These are phyloP conservation scores for Erythrobasidium hasegawianum DNA, from an alignment of 1,284 basidiomycete species.

Conservation along the genomic window DNA sequence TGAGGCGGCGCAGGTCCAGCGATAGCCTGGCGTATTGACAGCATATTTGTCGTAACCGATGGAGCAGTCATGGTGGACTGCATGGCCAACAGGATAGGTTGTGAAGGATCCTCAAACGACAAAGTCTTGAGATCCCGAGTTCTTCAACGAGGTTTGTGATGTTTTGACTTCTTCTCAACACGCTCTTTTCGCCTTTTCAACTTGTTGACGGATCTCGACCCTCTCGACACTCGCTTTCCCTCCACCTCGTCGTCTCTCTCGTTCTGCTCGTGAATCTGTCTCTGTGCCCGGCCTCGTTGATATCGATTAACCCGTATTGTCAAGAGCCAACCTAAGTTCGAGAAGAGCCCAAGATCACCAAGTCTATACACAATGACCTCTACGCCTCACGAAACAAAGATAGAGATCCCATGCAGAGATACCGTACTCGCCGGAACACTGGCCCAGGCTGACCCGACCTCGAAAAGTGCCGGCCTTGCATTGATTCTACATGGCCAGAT, in stretches of 20 bases:
- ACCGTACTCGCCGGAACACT: slow-evolving; percentile 29
- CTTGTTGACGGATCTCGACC: no score
- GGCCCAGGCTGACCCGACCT: slow-evolving; percentile 24
- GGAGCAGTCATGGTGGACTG: neutral
- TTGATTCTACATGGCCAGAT: slow-evolving; percentile 29
- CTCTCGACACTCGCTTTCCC: neutral
- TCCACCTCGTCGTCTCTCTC: neutral
- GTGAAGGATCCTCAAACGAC: no score
- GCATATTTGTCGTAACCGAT: slow-evolving; percentile 11
- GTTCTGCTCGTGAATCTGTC: neutral
- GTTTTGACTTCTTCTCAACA: no score
- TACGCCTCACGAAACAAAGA: neutral
- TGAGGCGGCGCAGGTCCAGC: slow-evolving; percentile 31
- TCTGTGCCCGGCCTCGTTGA: neutral
- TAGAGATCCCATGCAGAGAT: slow-evolving; percentile 25
- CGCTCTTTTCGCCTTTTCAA: no score
- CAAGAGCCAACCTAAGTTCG: no score
- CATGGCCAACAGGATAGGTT: neutral
- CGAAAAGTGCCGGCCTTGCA: slow-evolving; percentile 7
- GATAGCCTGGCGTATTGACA: slow-evolving; percentile 33
- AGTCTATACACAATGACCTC: no score
- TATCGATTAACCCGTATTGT: neutral
- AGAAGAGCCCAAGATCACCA: no score
- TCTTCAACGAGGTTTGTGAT: no score
- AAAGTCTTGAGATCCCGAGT: no score